These are phyloP conservation scores for Penicillium pancosmium DNA, from an alignment of 495 filamentous ascomycete genomes.

Conservation along the genomic window DNA sequence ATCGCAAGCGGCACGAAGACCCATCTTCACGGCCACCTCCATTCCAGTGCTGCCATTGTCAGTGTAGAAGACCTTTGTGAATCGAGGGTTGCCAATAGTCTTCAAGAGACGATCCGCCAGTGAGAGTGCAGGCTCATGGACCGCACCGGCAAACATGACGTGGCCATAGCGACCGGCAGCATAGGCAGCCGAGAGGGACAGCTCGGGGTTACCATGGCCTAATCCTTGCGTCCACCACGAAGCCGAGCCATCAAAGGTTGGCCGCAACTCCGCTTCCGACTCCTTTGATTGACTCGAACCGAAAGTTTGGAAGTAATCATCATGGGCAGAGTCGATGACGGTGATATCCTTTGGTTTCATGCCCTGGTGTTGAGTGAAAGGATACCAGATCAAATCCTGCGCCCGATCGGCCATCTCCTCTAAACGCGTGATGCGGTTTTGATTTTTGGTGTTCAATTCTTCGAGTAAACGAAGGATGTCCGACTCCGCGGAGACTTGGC, in stretches of 20 bases:
- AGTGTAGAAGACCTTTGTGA: slow-evolving; percentile 71
- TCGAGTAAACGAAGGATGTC: slow-evolving; percentile 45
- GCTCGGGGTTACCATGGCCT: slow-evolving; percentile 68
- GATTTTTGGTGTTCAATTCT: slow-evolving; percentile 52
- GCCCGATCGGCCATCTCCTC: slow-evolving; percentile 61
- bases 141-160: slow-evolving; percentile 76
- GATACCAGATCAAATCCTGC: slow-evolving; percentile 70
- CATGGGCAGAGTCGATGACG: slow-evolving; percentile 73
- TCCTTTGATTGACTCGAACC: slow-evolving; percentile 15
- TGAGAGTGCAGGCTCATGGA: slow-evolving; percentile 70
- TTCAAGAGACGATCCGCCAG: slow-evolving; percentile 63
- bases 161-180: slow-evolving; percentile 83
- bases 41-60: slow-evolving; percentile 80
- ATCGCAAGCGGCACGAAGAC: slow-evolving; percentile 59
- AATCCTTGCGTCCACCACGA: slow-evolving; percentile 89
- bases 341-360: slow-evolving; percentile 61
- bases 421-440: slow-evolving; percentile 53
- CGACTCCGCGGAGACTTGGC: slow-evolving; percentile 31
- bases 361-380: slow-evolving; percentile 76
- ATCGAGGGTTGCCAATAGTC: slow-evolving; percentile 59
- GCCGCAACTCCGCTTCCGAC: slow-evolving; percentile 39
- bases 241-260: slow-evolving; percentile 76
- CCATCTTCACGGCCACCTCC: slow-evolving; percentile 84
- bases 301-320: slow-evolving; percentile 71
- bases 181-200: slow-evolving; percentile 72